These are phyloP conservation scores for Yarrowia porcina DNA, from an alignment of 805 yeast genomes.

Conservation along the genomic window DNA sequence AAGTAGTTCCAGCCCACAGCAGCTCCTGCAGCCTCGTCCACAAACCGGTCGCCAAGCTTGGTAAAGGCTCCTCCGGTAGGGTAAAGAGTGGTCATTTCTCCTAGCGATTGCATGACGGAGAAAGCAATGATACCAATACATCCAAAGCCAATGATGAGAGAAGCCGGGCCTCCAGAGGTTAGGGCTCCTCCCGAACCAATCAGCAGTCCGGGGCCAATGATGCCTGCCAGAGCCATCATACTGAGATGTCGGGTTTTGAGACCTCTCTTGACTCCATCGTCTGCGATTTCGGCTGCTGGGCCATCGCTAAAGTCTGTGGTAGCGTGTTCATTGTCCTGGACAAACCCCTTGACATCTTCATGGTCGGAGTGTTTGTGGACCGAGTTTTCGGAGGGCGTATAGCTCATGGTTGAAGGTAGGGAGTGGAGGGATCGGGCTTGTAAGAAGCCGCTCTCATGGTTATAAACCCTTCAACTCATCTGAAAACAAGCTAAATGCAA, in stretches of 20 bases:
- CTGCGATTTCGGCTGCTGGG: constrained; percentile 17
- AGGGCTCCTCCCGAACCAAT: constrained; percentile 57
- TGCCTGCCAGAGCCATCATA: constrained; percentile 81
- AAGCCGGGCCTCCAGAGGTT: constrained; percentile 50
- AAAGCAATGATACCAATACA: constrained; percentile 52
- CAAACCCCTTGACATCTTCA: not conserved
- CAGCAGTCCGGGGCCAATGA: constrained; percentile 80
- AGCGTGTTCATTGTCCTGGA: not conserved
- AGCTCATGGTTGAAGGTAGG: no score
- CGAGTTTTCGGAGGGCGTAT: constrained; percentile 10
- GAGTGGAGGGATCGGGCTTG: no score
- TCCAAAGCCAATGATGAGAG: constrained; percentile 49
- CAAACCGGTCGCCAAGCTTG: constrained; percentile 47
- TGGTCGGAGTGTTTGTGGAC: not conserved
- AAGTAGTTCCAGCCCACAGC: constrained; percentile 50
- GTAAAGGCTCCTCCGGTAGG: constrained; percentile 56
- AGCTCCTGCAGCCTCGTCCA: constrained; percentile 48
- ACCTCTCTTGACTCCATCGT: constrained; percentile 41
- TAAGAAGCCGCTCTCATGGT: no score
- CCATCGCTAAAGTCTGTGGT: constrained; percentile 19
- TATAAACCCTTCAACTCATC: constrained; percentile 18
- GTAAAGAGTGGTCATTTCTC: constrained; percentile 53
- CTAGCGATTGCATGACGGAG: constrained; percentile 52
- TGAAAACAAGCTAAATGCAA: constrained; percentile 9
- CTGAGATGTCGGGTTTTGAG: constrained; percentile 65